A percentile compares a stretch with the other conserved stretches of the same genome.
phyloP scores from a whole-genome alignment of 129 eudicot species.

The Logfia minima region DNA sequence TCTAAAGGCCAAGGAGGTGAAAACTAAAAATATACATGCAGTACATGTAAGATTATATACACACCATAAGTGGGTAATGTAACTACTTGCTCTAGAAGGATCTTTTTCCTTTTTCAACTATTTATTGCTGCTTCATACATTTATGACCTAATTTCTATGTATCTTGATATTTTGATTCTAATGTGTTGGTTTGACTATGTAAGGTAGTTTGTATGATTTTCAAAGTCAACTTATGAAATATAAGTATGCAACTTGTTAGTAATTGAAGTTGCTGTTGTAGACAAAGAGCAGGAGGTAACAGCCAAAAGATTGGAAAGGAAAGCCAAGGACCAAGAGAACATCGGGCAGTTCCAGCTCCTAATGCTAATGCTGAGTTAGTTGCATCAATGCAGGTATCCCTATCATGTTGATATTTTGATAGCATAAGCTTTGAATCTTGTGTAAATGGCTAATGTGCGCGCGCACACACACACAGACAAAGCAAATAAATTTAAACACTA shows the following conservation, averaged over 20 bases:
- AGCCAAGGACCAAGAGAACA: slow-evolving; percentile 45
- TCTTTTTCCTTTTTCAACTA: too few species aligned
- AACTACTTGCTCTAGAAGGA: too few species aligned
- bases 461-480: too few species aligned
- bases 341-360: slow-evolving; percentile 54
- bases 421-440: background rate
- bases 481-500: too few species aligned
- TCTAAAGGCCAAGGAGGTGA: background rate
- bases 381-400: slow-evolving; percentile 58
- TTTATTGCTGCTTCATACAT: too few species aligned
- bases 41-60: background rate
- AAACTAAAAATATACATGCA: background rate
- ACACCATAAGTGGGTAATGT: too few species aligned
- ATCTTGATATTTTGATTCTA: too few species aligned
- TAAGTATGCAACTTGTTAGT: background rate
- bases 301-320: slow-evolving; percentile 43
- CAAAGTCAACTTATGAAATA: background rate
- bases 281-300: slow-evolving; percentile 52
- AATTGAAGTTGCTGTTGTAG: slow-evolving; percentile 34
- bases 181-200: background rate
- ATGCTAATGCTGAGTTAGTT: slow-evolving; percentile 61
- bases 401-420: background rate
- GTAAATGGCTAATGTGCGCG: background rate
- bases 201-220: background rate
- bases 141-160: too few species aligned